These are phyloP conservation scores for Tagetes erecta DNA, from an alignment of 129 eudicot genomes.

Conservation along the genomic window DNA sequence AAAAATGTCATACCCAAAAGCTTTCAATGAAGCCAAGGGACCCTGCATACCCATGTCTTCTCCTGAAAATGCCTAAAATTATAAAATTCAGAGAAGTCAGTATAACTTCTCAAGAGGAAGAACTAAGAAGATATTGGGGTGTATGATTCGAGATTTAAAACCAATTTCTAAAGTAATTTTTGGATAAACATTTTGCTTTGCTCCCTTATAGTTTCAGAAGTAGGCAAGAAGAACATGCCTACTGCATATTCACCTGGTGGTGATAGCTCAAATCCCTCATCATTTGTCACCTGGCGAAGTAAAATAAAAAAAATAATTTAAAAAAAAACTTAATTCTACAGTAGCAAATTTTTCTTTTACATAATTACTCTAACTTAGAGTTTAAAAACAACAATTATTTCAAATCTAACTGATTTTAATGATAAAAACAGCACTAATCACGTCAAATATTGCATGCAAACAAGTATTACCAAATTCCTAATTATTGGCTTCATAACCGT, in stretches of 20 bases:
- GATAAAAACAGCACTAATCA: no score
- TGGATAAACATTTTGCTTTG: constrained; percentile 57
- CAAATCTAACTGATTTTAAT: not conserved
- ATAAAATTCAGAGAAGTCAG: not conserved
- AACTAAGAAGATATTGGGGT: not conserved
- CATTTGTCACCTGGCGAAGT: constrained; percentile 62
- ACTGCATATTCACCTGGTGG: constrained; percentile 86
- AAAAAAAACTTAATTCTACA: no score
- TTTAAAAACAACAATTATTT: not conserved
- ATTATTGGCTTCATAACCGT: no score
- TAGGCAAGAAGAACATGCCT: constrained; percentile 99
- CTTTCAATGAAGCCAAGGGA: constrained; percentile 81
- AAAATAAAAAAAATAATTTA: not conserved
- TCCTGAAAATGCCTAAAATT: constrained; percentile 34
- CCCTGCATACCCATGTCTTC: constrained; percentile 90
- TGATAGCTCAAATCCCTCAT: constrained; percentile 86
- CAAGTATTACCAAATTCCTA: no score
- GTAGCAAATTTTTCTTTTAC: no score
- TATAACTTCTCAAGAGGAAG: constrained; percentile 12
- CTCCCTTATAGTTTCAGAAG: constrained; percentile 73
- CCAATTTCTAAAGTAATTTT: not conserved
- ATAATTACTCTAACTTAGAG: no score
- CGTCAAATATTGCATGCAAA: no score
- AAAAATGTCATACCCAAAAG: constrained; percentile 67
- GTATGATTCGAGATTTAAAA: not conserved